Evolutionary conservation across 345 rosid genomes (phyloP).

Genomic region (Corchorus olitorius): DNA sequence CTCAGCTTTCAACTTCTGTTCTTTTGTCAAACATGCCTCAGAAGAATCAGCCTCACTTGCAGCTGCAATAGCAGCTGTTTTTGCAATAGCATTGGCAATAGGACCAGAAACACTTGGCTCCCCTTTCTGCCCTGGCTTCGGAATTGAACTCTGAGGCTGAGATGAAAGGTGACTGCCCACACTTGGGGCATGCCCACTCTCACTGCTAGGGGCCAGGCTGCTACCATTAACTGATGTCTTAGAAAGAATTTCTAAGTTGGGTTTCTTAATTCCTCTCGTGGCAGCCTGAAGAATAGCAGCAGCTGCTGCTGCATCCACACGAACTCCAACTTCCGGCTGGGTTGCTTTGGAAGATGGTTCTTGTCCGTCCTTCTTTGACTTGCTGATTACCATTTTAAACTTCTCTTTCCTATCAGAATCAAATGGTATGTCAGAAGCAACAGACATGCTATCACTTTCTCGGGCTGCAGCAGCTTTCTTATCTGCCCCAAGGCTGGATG

Average conservation of each 20-base stretch:
- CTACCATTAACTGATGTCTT: conserved; percentile 38
- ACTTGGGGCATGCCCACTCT: conserved; percentile 32
- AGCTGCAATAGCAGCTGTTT: conserved; percentile 56
- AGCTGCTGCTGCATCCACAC: conserved; percentile 73
- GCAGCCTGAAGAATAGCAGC: conserved; percentile 98
- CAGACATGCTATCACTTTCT: conserved; percentile 42
- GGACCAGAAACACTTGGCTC: conserved; percentile 41
- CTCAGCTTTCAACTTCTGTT: conserved; percentile 89
- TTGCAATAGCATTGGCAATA: conserved; percentile 46
- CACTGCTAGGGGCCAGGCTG: conserved; percentile 43
- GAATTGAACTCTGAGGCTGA: conserved; percentile 29
- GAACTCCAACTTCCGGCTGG: conserved; percentile 53
- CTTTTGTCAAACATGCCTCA: conserved; percentile 63
- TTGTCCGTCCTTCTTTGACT: conserved; percentile 61
- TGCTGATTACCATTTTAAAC: conserved; percentile 74
- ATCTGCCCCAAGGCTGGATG: conserved; percentile 34
- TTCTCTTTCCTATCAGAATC: conserved; percentile 76
- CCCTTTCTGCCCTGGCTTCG: conserved; percentile 30
- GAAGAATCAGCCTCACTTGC: conserved; percentile 73
- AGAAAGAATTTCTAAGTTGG: conserved; percentile 55
- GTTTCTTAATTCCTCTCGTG: conserved; percentile 79
- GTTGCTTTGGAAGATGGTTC: conserved; percentile 54
- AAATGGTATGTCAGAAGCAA: conserved; percentile 58
- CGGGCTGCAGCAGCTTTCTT: conserved; percentile 44
- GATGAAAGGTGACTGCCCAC: conserved; percentile 31